A percentile compares a stretch with the other conserved stretches of the same genome.
phyloP scores from a whole-genome alignment of 2,329 filamentous ascomycete species.

The Sclerotinia spermophila region DNA sequence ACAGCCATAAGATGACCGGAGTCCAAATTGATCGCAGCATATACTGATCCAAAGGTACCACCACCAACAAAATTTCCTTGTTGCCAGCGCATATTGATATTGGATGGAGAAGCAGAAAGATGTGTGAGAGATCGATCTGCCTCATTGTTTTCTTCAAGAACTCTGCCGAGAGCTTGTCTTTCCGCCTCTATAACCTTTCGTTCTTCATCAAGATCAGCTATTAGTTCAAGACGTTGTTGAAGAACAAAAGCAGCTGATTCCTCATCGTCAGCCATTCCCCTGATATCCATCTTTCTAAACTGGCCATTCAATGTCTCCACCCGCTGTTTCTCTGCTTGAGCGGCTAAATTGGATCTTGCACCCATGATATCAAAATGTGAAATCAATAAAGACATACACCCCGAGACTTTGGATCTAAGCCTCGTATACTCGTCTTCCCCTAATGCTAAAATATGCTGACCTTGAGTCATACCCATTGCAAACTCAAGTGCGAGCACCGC shows the following conservation, averaged over 20 bases:
- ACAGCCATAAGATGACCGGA: slow-evolving; percentile 96
- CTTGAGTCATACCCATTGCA: slow-evolving; percentile 94
- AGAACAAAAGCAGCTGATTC: slow-evolving; percentile 74
- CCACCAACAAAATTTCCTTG: slow-evolving; percentile 98
- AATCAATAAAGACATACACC: slow-evolving; percentile 95
- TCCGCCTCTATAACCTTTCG: slow-evolving; percentile 79
- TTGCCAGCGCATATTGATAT: slow-evolving; percentile 95
- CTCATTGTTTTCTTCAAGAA: slow-evolving; percentile 92
- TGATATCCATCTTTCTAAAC: slow-evolving; percentile 74
- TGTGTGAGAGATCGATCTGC: slow-evolving; percentile 92
- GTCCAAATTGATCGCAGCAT: slow-evolving; percentile 95
- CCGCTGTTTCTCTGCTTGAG: slow-evolving; percentile 87
- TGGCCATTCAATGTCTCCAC: slow-evolving; percentile 77
- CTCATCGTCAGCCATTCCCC: slow-evolving; percentile 71
- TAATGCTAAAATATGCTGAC: slow-evolving; percentile 87
- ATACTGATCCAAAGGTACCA: slow-evolving; percentile 95
- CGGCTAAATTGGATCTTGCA: slow-evolving; percentile 85
- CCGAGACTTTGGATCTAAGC: slow-evolving; percentile 83
- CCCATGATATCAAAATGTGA: slow-evolving; percentile 99
- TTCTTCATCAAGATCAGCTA: slow-evolving; percentile 72
- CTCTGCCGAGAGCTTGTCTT: slow-evolving; percentile 80
- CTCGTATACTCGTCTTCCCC: slow-evolving; percentile 82
- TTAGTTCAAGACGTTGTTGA: slow-evolving; percentile 68
- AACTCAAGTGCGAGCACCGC: slow-evolving; percentile 93
- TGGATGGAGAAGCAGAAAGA: slow-evolving; percentile 88